phyloP scores from a whole-genome alignment of 257 asterid species.

The Solanum appendiculatum region DNA sequence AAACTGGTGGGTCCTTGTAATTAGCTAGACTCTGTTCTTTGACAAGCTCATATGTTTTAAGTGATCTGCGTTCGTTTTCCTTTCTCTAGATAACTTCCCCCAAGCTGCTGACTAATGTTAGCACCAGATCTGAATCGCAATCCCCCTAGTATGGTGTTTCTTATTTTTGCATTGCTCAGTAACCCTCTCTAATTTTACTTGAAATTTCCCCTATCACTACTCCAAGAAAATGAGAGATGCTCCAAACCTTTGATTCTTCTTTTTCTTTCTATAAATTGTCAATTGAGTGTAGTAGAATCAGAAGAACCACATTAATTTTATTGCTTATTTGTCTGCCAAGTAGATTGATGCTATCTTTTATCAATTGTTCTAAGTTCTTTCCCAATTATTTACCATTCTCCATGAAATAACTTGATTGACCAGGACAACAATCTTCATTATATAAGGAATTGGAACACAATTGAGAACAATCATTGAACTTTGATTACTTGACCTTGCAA shows the following conservation, averaged over 20 bases:
- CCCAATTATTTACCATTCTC: neutral
- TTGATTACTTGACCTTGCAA: neutral
- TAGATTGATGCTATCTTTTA: neutral
- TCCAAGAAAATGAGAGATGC: neutral
- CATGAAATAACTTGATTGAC: neutral
- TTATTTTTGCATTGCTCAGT: neutral
- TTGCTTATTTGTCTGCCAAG: neutral
- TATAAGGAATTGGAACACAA: neutral
- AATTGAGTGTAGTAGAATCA: neutral
- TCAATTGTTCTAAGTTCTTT: neutral
- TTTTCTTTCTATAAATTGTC: neutral
- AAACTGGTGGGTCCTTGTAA: slow-evolving; percentile 48
- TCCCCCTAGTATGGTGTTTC: neutral
- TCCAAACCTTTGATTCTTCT: neutral
- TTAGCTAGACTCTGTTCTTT: neutral
- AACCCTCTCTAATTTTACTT: neutral
- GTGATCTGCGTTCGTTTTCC: neutral
- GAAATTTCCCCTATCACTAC: neutral
- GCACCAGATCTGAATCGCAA: neutral
- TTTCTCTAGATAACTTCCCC: neutral
- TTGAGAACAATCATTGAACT: neutral
- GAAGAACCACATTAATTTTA: neutral
- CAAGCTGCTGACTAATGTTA: neutral
- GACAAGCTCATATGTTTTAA: neutral
- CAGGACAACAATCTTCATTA: neutral